phyloP scores from a whole-genome alignment of 768 basidiomycete species.

The Russula brevipes region DNA sequence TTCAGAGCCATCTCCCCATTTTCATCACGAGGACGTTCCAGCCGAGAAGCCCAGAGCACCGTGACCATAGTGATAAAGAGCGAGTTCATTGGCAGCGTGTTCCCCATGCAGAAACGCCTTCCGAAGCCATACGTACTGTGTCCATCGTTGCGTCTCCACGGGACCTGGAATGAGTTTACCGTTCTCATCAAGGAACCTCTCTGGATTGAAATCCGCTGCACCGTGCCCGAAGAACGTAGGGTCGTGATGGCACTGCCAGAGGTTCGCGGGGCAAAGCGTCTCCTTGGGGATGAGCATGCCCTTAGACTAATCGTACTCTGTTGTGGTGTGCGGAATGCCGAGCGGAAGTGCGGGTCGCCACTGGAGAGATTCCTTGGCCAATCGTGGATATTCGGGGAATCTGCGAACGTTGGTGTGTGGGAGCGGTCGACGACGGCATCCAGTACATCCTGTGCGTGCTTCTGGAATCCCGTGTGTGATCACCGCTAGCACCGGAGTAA shows the following conservation, averaged over 20 bases:
- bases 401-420: conserved; percentile 3
- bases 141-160: conserved; percentile 11
- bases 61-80: conserved; percentile 25
- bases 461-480: conserved; percentile 15
- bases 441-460: conserved; percentile 11
- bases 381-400: background rate
- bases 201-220: conserved; percentile 22
- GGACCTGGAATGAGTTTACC: conserved; percentile 6
- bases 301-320: conserved; percentile 30
- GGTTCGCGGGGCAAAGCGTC: conserved; percentile 31
- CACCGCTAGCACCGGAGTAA: conserved; percentile 21
- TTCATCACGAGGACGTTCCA: conserved; percentile 8
- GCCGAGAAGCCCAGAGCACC: conserved; percentile 22
- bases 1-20: conserved; percentile 10
- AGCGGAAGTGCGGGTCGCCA: conserved; percentile 7
- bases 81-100: conserved; percentile 21
- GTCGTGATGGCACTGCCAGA: conserved; percentile 13
- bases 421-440: conserved; percentile 8
- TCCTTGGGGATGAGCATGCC: conserved; percentile 34
- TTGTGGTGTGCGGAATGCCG: conserved; percentile 2
- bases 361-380: conserved; percentile 5
- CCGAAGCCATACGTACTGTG: conserved; percentile 22
- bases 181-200: conserved; percentile 21
- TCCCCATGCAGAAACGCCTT: conserved; percentile 22
- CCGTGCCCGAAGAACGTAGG: conserved; percentile 18